Conservation (phyloP, 495 filamentous ascomycete species). For the Acidomyces sp. region DNA sequence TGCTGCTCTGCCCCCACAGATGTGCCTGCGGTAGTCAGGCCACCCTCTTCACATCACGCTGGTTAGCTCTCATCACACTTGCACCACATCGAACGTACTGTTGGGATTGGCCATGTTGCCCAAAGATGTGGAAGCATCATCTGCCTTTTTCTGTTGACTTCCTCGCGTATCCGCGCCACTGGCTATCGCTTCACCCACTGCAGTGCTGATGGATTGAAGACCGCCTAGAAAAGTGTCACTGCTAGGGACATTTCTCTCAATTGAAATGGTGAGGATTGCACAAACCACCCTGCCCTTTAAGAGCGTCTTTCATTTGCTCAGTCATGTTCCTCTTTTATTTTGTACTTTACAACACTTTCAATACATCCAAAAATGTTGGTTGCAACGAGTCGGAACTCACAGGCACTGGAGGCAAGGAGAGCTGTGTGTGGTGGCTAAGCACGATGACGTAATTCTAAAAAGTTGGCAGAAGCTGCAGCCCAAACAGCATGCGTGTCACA, state of each 20-base stretch:
- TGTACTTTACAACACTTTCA: no score
- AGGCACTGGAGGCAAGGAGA: no score
- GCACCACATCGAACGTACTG: not conserved
- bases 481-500: no score
- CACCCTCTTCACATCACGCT: not conserved
- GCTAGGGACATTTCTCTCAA: not conserved
- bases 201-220: constrained; percentile 3
- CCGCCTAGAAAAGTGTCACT: constrained; percentile 1
- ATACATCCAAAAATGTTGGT: no score
- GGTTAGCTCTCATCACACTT: no score
- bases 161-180: constrained; percentile 3
- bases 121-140: constrained; percentile 13
- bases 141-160: constrained; percentile 6
- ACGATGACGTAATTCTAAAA: no score
- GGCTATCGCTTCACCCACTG: constrained; percentile 8
- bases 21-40: constrained; percentile 8
- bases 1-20: constrained; percentile 12
- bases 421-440: no score
- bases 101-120: constrained; percentile 9
- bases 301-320: not conserved
- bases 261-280: not conserved
- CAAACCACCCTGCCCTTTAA: not conserved
- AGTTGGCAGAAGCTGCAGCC: no score
- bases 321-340: no score
- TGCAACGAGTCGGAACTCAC: no score